Base-by-base conservation (phyloP, 202 grass and related monocot species). In the Dendrocalamus latiflorus region DNA sequence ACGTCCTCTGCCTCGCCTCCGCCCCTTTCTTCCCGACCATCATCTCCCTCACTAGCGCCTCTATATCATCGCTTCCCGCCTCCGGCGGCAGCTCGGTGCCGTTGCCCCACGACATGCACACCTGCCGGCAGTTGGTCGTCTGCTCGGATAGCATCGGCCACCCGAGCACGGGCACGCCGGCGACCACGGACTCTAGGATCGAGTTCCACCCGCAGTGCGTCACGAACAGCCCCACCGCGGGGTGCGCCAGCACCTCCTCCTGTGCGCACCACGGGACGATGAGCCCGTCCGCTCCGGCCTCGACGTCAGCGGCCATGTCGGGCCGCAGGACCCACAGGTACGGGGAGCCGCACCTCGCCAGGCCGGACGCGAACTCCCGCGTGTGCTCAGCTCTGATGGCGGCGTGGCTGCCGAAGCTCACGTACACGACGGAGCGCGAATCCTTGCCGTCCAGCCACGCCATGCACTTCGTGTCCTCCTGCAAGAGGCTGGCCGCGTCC, bases 131-230 rank as follows among this genome's bases (percentile, higher is more conserved):
- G 61, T 91, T 91, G 3, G 85, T 91, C 9, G 77, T 76, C 58
- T 91, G 89, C 70, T 91, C 85, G 0, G 85, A 48, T 0, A 91
- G 5, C 16, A 91, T 68, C 22, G 89, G 89, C 71, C 81, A 88
- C 1, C 81, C 72, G 7, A 91, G 36, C 56, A 82, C 9, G 1
- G 88, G 84, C 43, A 90, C 83, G 8, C 79, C 83, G 22, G 24
- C 65, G 33, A 53, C 30, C 6, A 78, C 61, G 43, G 71, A 71
- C 83, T 90, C 88, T 2, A 90, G 65, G 17, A 77, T 24, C n/a
- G 93, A 95, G 86, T 95, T 95, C 93, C 93, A 95, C 0, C 93
- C 90, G 55, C 87, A 95, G 79, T 92, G 93, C 20, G 88, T 95
- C 22, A 95, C 80, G 87, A 95, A 95, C 0, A 10, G 13, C 17